phyloP scores from a whole-genome alignment of 345 rosid species.

The Moricandia arvensis region DNA sequence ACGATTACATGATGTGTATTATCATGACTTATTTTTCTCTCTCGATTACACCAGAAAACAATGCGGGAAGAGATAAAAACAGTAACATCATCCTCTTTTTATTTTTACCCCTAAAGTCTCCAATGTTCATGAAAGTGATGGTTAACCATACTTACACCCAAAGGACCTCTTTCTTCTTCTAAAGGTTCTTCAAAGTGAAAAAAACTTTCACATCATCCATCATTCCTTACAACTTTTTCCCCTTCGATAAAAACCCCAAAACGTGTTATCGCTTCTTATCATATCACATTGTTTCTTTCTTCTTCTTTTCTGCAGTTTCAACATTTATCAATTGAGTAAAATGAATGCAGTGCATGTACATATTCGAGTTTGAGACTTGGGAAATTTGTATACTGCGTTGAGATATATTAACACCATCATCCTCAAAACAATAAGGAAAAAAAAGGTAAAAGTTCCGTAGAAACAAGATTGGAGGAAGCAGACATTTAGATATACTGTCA shows the following conservation, averaged over 20 bases:
- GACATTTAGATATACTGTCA: too few species aligned
- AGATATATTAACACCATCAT: neutral
- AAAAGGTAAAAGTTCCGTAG: neutral
- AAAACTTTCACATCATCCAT: constrained; percentile 32
- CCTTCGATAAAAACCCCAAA: too few species aligned
- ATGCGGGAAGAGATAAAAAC: constrained; percentile 21
- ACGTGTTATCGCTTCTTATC: neutral
- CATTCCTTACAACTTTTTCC: constrained; percentile 22
- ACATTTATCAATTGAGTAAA: neutral
- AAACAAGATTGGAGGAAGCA: neutral
- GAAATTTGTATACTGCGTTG: neutral
- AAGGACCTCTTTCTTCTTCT: constrained; percentile 14
- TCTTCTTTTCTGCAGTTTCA: neutral
- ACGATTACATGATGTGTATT: too few species aligned
- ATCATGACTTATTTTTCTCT: neutral
- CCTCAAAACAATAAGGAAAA: neutral
- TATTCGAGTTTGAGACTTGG: neutral
- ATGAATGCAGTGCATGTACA: neutral
- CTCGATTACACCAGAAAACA: constrained; percentile 27
- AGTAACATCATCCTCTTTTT: constrained; percentile 15
- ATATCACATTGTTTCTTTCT: neutral
- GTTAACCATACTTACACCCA: constrained; percentile 16
- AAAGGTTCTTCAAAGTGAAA: constrained; percentile 15
- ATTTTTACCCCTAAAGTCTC: constrained; percentile 3
- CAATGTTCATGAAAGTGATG: constrained; percentile 34